Conservation (phyloP, 2,329 filamentous ascomycete species). For the Corinectria fuckeliana region DNA sequence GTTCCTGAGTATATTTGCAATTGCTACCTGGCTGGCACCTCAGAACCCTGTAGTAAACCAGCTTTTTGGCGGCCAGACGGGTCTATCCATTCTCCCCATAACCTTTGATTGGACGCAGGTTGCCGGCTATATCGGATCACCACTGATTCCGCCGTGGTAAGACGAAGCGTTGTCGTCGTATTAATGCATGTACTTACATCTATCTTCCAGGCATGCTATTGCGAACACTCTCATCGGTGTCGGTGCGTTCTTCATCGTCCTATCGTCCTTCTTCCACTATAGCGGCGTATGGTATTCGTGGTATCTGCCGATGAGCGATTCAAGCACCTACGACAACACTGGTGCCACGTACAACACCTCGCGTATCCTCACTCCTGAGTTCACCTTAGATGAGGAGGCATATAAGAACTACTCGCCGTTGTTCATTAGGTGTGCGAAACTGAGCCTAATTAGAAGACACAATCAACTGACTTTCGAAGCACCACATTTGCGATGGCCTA, state of each 20-base stretch:
- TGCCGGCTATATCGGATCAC: constrained; percentile 70
- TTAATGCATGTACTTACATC: neutral
- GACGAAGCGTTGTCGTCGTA: constrained; percentile 25
- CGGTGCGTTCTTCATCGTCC: constrained; percentile 68
- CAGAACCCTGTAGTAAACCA: constrained; percentile 74
- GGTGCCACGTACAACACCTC: constrained; percentile 68
- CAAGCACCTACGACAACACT: constrained; percentile 74
- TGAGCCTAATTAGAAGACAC: no score
- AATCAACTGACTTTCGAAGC: constrained; percentile 46
- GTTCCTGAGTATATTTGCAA: constrained; percentile 73
- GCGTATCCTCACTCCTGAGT: constrained; percentile 66
- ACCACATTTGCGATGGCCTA: constrained; percentile 75
- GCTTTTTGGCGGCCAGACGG: constrained; percentile 72
- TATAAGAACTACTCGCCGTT: constrained; percentile 73
- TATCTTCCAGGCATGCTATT: constrained; percentile 65
- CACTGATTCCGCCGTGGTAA: constrained; percentile 72
- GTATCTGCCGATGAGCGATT: constrained; percentile 74
- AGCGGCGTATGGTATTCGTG: constrained; percentile 68
- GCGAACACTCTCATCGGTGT: constrained; percentile 75
- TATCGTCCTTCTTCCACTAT: constrained; percentile 67
- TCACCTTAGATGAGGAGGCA: constrained; percentile 66
- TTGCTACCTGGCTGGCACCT: constrained; percentile 75
- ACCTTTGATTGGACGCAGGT: constrained; percentile 82
- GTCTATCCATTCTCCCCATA: constrained; percentile 71
- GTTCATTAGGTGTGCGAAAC: constrained; percentile 59